These are phyloP conservation scores for Solanum pimpinellifolium DNA, from an alignment of 257 asterid species.

Conservation along the genomic window DNA sequence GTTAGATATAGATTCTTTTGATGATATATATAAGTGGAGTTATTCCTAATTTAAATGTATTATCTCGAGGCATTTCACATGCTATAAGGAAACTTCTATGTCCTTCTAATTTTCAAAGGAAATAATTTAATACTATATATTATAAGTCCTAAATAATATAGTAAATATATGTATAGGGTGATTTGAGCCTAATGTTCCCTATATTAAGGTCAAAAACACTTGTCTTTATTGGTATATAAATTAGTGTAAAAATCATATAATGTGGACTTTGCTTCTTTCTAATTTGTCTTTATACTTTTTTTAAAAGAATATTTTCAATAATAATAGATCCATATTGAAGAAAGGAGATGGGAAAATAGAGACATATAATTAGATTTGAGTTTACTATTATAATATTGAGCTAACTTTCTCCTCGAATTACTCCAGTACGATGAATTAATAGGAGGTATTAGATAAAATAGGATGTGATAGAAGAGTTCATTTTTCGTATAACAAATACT, in stretches of 20 bases:
- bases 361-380: background rate
- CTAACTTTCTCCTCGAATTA: background rate
- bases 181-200: background rate
- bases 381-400: background rate
- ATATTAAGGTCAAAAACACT: background rate
- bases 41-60: constrained; percentile 4
- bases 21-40: background rate
- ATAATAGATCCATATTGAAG: background rate
- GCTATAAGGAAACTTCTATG: background rate
- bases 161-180: background rate
- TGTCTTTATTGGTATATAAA: background rate
- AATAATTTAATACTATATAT: background rate
- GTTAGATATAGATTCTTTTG: background rate
- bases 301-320: background rate
- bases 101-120: background rate
- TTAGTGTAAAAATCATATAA: background rate
- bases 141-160: background rate
- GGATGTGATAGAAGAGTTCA: background rate
- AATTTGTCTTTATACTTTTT: background rate
- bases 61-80: constrained; percentile 25
- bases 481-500: background rate
- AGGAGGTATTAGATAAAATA: background rate
- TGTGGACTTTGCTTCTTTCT: background rate
- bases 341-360: background rate
- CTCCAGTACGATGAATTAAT: background rate